These are phyloP conservation scores for Manihot esculenta DNA, from an alignment of 441 rosid genomes.

Conservation along the genomic window DNA sequence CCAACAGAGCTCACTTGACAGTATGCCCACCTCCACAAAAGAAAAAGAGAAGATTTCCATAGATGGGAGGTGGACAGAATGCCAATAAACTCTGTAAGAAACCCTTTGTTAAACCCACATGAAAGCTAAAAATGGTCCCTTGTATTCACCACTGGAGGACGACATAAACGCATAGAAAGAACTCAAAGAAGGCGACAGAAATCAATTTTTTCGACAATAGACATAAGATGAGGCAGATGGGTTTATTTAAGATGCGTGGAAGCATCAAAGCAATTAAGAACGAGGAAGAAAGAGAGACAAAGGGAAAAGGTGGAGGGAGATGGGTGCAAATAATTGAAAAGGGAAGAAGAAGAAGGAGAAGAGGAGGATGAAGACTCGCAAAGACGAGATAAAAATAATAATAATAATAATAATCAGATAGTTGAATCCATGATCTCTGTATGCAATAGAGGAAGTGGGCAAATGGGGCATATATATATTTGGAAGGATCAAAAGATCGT, in stretches of 20 bases:
- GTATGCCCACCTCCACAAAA: constrained; percentile 83
- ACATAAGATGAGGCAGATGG: constrained; percentile 22
- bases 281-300: no score
- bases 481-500: constrained; percentile 29
- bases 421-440: constrained; percentile 15
- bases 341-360: background rate
- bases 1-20: constrained; percentile 88
- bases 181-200: no score
- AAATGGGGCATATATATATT: background rate
- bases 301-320: constrained; percentile 28
- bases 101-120: constrained; percentile 79
- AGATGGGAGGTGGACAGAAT: constrained; percentile 99
- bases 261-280: constrained; percentile 31
- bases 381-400: background rate
- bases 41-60: background rate
- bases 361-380: background rate
- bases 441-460: background rate
- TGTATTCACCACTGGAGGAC: constrained; percentile 19
- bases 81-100: constrained; percentile 86
- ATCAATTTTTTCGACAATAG: background rate
- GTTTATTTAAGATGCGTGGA: constrained; percentile 35
- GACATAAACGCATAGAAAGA: background rate
- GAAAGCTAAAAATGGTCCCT: constrained; percentile 35
- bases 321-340: constrained; percentile 38
- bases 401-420: constrained; percentile 10